Base-by-base conservation (phyloP, 192 early-diverging fungal genomes). In the Podochytrium sp. region DNA sequence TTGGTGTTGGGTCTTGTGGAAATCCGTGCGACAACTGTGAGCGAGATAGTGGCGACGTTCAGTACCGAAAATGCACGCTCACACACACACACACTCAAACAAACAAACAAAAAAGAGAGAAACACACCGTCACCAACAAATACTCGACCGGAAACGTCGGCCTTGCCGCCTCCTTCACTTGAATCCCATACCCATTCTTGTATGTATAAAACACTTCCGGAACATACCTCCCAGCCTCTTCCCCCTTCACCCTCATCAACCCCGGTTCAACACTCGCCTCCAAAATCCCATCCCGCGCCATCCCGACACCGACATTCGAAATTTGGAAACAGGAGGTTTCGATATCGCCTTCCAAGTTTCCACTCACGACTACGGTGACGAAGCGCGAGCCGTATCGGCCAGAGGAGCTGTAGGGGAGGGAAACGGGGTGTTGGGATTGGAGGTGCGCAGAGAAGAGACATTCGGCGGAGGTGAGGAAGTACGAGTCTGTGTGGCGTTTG, bases 81-180 rank as follows among this genome's bases (percentile, higher is more conserved):
- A n/a, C n/a, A n/a, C n/a, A n/a, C n/a, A n/a, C n/a, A 47, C 0
- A 33, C 37, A 35, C 39, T 32, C 18, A 78, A 39, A 40, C 29
- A 34, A 53, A 76, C 6, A 58, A 40, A 58, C 34, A 35, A 34
- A 57, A 71, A 80, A 47, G 29, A 38, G 2, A 3, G 3, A 3
- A 3, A 5, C 29, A 62, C 86, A 95, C 93, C 68, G 95, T 97
- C 29, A 98, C 92, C 34, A 99, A 81, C 25, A 99, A 86, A 73
- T 99, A 98, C 69, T 99, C 96, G 0, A 98, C 91, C 0, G 97
- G 97, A 75, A 98, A 99, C 2, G 94, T 92, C 0, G 96, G 96
- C 73, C 96, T 96, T 25, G 97, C 96, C 33, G 91, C 86, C 53
- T 94, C 88, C 61, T 94, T 86, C 3, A 98, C 96, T 39, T 89